Base-by-base conservation (phyloP, 108 stramenopile species). In the Chaetoceros tenuissimus region DNA sequence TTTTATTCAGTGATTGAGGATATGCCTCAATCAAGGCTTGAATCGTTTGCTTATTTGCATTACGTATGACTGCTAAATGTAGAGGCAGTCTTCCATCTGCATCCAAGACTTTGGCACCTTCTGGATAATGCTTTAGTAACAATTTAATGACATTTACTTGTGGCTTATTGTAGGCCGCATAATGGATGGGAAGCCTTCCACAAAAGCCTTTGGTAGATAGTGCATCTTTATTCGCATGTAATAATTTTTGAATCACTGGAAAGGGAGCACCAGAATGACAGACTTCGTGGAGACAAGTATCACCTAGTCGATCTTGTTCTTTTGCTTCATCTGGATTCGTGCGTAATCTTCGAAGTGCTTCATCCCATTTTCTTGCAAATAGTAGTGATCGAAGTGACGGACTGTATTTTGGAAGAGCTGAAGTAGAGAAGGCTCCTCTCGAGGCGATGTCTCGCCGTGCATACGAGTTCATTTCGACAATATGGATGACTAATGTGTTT, bases 131-230 rank as follows among this genome's bases (percentile, higher is more conserved):
- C 26, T 19, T 24, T 2, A 64, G 46, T 26, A 64, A 21, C 5
- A 3, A 3, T 17, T 48, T 53, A 29, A 57, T n/a, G n/a, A 64
- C 46, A 2, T 25, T 18, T 13, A 25, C 16, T 1, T 44, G 49
- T 40, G 34, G 34, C 34, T 40, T 40, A 27, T 27, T 24, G 26
- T 56, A 56, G 25, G 50, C 50, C 19, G 63, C 63, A 49, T 64
- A 64, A 28, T 64, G 63, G n/a, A 64, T 25, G 19, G 63, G 63
- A 1, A 64, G 46, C 18, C 55, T 64, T 22, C 63, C 63, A 13
- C 34, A 40, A 13, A 40, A 40, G 5, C 34, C 34, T 13, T 40
- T 40, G 34, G 34, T 40, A 5, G 5, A 10, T 5, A 40, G 8
- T 5, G 34, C 34, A 10, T 5, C 8, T 40, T 40, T 40, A 40